Evolutionary conservation across 2,329 filamentous ascomycete species (phyloP).

Genomic region (Albifimbria verrucaria): DNA sequence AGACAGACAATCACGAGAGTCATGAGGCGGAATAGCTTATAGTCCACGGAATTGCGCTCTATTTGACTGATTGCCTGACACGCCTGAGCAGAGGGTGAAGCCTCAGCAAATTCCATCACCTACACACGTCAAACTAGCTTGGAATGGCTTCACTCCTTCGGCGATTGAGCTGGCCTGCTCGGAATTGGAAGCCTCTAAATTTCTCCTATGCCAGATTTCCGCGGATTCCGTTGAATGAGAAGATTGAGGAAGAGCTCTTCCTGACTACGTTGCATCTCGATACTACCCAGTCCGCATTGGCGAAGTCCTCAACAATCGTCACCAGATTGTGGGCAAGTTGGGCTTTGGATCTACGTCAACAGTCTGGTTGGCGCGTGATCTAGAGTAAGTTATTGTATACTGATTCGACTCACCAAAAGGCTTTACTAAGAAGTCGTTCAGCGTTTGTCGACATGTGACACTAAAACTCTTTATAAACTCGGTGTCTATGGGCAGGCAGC

Average conservation of each 20-base stretch:
- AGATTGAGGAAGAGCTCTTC: constrained; percentile 18
- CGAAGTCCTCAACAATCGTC: constrained; percentile 21
- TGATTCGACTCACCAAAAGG: neutral
- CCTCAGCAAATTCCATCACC: too few species aligned
- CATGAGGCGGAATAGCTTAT: too few species aligned
- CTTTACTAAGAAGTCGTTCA: constrained; percentile 8
- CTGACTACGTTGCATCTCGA: constrained; percentile 14
- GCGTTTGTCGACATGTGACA: constrained; percentile 25
- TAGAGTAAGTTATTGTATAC: constrained; percentile 13
- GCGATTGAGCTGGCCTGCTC: constrained; percentile 7
- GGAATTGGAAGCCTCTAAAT: constrained; percentile 11
- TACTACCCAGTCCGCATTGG: constrained; percentile 22
- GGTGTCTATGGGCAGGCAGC: constrained; percentile 16
- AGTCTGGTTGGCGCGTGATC: constrained; percentile 36
- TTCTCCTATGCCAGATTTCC: constrained; percentile 15
- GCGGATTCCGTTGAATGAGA: neutral
- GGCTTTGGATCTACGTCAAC: constrained; percentile 38
- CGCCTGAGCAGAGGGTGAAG: too few species aligned
- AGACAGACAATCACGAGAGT: too few species aligned
- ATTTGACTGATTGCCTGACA: too few species aligned
- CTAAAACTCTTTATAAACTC: constrained; percentile 29
- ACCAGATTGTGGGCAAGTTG: constrained; percentile 37
- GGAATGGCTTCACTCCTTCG: constrained; percentile 5
- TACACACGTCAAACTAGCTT: neutral
- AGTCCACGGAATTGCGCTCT: too few species aligned